Conservation (phyloP, 2,329 filamentous ascomycete species). For the Didymella pomorum region DNA sequence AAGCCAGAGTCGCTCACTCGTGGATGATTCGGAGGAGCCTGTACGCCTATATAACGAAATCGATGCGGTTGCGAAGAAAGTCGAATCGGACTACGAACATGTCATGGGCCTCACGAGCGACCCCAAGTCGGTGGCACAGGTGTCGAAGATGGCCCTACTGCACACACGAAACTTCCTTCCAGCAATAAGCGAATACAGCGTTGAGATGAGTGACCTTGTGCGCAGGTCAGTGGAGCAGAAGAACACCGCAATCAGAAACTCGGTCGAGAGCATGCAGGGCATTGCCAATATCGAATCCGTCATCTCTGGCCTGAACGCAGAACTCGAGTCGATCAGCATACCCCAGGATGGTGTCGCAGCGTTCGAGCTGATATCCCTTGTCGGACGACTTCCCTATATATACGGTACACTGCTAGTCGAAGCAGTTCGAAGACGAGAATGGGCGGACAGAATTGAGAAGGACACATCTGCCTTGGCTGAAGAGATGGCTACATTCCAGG, state of each 20-base stretch:
- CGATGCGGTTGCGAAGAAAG: slow-evolving; percentile 83
- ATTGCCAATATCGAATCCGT: slow-evolving; percentile 82
- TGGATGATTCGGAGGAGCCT: slow-evolving; percentile 69
- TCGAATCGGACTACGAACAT: slow-evolving; percentile 84
- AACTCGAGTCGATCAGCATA: slow-evolving; percentile 74
- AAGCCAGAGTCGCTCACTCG: slow-evolving; percentile 60
- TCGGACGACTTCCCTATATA: slow-evolving; percentile 84
- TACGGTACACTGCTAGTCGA: slow-evolving; percentile 91
- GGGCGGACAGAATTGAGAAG: slow-evolving; percentile 85
- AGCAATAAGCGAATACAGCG: slow-evolving; percentile 63
- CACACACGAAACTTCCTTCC: slow-evolving; percentile 71
- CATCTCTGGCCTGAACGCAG: slow-evolving; percentile 74
- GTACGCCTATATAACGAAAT: slow-evolving; percentile 81
- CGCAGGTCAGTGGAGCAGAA: slow-evolving; percentile 66
- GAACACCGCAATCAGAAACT: slow-evolving; percentile 71
- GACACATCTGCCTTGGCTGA: slow-evolving; percentile 90
- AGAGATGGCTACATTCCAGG: slow-evolving; percentile 89
- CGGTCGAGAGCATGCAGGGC: slow-evolving; percentile 78
- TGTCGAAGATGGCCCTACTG: slow-evolving; percentile 69
- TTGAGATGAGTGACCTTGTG: slow-evolving; percentile 64
- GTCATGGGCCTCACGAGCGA: slow-evolving; percentile 73
- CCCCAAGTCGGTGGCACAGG: slow-evolving; percentile 68
- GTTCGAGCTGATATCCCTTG: slow-evolving; percentile 80
- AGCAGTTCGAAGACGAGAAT: slow-evolving; percentile 84
- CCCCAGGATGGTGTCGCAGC: slow-evolving; percentile 79